Evolutionary conservation across 768 basidiomycete genomes (phyloP), one percentile per base, ranked within the genome.

Genomic region (Suillus alpinus): DNA sequence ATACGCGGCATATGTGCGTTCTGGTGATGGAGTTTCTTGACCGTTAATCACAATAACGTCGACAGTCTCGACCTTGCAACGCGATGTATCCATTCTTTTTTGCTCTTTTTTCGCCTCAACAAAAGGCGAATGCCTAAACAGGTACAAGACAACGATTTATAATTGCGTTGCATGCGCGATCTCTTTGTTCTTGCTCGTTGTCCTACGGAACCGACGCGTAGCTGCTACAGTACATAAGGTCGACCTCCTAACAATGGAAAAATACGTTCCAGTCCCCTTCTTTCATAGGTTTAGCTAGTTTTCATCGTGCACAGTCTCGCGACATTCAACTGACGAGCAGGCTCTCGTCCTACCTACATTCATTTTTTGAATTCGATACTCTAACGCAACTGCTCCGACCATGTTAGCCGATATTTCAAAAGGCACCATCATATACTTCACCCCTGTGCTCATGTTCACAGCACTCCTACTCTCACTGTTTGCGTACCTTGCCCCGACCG

Each of bases 361-460:
- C 53, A 37, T 39, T 55, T 55, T 55, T 18, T 32, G 9, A 50
- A n/a, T 23, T 23, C 36, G 8, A 55, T 18, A 9, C 16, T 39
- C 9, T 36, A 26, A 37, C 36, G 4, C 31, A 23, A 23, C 14
- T 37, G 4, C 5, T 55, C 29, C 10, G 29, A 78, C 56, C 66
- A 93, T 92, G 91, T 85, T 92, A 67, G 76, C 85, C 62, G 82
- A 83, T 65, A 79, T 91, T 44, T 87, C 89, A 14, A 91, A 86
- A 79, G 81, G 83, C 59, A 76, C 84, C 65, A 86, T 82, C 57
- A 77, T 89, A 57, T 91, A 87, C 68, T 79, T 92, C 56, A 80
- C 89, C 2, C 88, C 89, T 26, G 26, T 89, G 5, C 75, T 92
- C 53, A 80, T 84, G 62, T 75, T 92, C 46, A 84, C 89, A 5